A percentile compares a stretch with the other conserved stretches of the same genome.
These are phyloP conservation scores for Russula ochroleuca DNA, from an alignment of 768 basidiomycete genomes.

Conservation along the genomic window DNA sequence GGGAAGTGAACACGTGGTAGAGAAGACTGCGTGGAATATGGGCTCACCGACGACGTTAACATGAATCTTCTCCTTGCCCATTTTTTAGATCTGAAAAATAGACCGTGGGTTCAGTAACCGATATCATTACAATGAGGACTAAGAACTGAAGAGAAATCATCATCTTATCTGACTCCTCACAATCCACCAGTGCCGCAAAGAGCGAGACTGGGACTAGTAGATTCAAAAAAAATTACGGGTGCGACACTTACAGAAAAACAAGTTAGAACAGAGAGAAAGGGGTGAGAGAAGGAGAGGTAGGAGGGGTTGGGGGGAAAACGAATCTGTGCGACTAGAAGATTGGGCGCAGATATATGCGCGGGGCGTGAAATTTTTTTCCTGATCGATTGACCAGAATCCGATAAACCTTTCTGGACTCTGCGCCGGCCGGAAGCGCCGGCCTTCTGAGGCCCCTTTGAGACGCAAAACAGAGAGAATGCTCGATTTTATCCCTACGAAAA, in stretches of 20 bases:
- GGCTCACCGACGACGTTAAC: constrained; percentile 94
- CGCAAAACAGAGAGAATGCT: not conserved
- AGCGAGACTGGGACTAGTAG: constrained; percentile 4
- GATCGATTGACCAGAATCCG: constrained; percentile 28
- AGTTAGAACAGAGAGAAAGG: constrained; percentile 40
- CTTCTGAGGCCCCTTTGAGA: not conserved
- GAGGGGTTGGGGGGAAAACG: constrained; percentile 39
- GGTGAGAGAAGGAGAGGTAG: constrained; percentile 47
- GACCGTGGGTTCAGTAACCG: constrained; percentile 14
- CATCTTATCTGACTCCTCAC: constrained; percentile 22
- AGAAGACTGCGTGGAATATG: constrained; percentile 28
- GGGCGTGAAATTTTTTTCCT: constrained; percentile 30
- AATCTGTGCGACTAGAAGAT: constrained; percentile 28
- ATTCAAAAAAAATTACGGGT: constrained; percentile 12
- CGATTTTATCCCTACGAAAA: constrained; percentile 4
- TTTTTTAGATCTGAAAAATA: constrained; percentile 54
- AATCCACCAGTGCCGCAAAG: constrained; percentile 21
- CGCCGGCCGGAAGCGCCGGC: constrained; percentile 20
- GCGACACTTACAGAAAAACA: constrained; percentile 41
- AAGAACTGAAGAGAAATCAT: constrained; percentile 7
- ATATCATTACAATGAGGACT: not conserved
- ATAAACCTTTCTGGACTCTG: constrained; percentile 23
- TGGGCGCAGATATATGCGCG: constrained; percentile 34
- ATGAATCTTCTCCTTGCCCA: constrained; percentile 96
- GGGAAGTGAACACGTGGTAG: constrained; percentile 32